Conservation (phyloP, 2,329 filamentous ascomycete genomes). For the Cladosporium cucumerinum region DNA sequence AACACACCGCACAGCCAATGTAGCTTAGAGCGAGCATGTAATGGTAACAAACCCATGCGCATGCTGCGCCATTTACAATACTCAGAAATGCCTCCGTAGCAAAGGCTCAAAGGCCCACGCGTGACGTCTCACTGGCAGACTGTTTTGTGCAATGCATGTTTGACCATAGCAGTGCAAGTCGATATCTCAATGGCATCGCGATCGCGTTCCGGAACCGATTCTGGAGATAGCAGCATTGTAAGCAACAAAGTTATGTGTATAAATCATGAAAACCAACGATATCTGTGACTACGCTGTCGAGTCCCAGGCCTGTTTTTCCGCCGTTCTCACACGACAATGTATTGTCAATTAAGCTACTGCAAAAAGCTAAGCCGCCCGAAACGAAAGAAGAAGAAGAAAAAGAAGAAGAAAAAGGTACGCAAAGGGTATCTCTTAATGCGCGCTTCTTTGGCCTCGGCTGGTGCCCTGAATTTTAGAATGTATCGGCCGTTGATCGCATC, state of each 20-base stretch:
- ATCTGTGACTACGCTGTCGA: not conserved
- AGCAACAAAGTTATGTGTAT: not conserved
- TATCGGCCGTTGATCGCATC: conserved; percentile 5
- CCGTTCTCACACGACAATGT: not conserved
- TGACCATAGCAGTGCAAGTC: not conserved
- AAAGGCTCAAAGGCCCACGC: not conserved
- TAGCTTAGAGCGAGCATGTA: not conserved
- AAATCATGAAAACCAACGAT: not conserved
- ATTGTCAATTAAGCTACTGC: not conserved
- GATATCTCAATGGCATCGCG: not conserved
- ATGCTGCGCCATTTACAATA: not conserved
- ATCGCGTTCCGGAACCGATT: not conserved
- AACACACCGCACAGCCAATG: not conserved
- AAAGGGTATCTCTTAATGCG: not conserved
- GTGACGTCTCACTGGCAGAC: not conserved
- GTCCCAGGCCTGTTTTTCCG: not conserved
- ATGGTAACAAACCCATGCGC: not conserved
- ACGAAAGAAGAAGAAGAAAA: not conserved
- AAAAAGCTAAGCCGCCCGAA: too few relatives aligned
- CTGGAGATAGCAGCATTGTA: not conserved
- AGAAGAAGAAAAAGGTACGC: not conserved
- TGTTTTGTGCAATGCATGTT: not conserved
- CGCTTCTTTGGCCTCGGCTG: not conserved
- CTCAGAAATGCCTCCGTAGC: not conserved
- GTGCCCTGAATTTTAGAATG: not conserved